A percentile compares a stretch with the other conserved stretches of the same genome.
Conservation (phyloP, 2,329 filamentous ascomycete genomes). For the Exophiala dermatitidis region DNA sequence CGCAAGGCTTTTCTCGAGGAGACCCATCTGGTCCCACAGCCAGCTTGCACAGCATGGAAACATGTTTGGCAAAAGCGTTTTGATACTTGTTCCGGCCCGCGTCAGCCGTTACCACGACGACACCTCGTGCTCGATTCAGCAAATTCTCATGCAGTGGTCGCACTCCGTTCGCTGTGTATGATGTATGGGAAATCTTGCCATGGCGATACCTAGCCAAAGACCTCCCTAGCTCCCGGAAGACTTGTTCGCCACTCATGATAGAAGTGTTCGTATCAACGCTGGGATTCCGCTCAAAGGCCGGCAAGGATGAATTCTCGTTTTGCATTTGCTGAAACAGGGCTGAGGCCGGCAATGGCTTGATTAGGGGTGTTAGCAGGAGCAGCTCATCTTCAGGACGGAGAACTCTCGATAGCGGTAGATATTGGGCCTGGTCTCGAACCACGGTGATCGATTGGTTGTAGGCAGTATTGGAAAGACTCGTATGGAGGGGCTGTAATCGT, state of each 20-base stretch:
- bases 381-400: constrained; percentile 81
- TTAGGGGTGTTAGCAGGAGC: constrained; percentile 77
- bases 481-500: constrained; percentile 74
- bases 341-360: constrained; percentile 88
- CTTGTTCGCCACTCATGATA: constrained; percentile 84
- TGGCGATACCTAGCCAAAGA: constrained; percentile 79
- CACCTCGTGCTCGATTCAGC: constrained; percentile 77
- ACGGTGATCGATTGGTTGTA: constrained; percentile 93
- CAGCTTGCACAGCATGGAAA: constrained; percentile 76
- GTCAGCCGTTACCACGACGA: constrained; percentile 87
- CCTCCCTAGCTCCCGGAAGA: constrained; percentile 82
- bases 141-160: constrained; percentile 88
- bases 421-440: constrained; percentile 77
- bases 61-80: constrained; percentile 89
- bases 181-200: constrained; percentile 83
- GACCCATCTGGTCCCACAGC: constrained; percentile 36
- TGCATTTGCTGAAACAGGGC: constrained; percentile 61
- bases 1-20: constrained; percentile 65
- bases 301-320: constrained; percentile 35
- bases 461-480: constrained; percentile 70
- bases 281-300: constrained; percentile 33
- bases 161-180: constrained; percentile 88
- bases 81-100: constrained; percentile 92
- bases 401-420: constrained; percentile 74
- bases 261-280: constrained; percentile 52